Base-by-base conservation (phyloP, 441 rosid species). In the Mallotus japonicus region DNA sequence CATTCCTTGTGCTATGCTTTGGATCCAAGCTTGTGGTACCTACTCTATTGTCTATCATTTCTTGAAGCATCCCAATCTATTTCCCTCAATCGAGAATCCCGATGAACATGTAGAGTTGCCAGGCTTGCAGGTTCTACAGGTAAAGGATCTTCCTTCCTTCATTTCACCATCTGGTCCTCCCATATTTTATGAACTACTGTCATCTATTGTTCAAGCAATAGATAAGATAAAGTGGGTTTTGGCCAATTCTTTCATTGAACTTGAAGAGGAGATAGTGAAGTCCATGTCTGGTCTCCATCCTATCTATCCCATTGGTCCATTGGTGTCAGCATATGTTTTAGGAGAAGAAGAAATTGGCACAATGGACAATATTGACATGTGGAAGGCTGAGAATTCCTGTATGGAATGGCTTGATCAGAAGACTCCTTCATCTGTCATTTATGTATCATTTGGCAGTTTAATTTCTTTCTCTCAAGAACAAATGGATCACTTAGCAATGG, bases 1-100 rank as follows among this genome's bases (percentile, higher is more conserved):
- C 57, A 79, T 91, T 70, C 95, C 95, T 53, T 87, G 87, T 32
- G 97, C 93, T 0, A 72, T 89, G 76, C 90, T 89, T 13, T 91
- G 93, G 97, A 89, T 89, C 44, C 92, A 89, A 37, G 85, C 97
- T 9, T 85, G 85, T 5, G 86, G 88, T 0, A 80, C 87, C 63
- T 86, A 86, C 49, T 80, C 89, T 0, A 69, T 86, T 54, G 89
- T 88, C 66, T 91, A 87, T 53, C 83, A 86, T 67, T 87, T 76
- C 71, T 76, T 76, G 71, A 84, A 87, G 61, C 66, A 76, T 12
- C 75, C 84, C 16, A 84, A 87, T n/a, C 70, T 79, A 0, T 89
- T 91, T 77, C 95, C 95, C 1, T 77, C 70, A 0, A 62, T 84
- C 72, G 44, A 61, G 11, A 83, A 85, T 0, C 88, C 87, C 6